phyloP scores from a whole-genome alignment of 306 rosid species.

The Amphicarpaea edgeworthii region DNA sequence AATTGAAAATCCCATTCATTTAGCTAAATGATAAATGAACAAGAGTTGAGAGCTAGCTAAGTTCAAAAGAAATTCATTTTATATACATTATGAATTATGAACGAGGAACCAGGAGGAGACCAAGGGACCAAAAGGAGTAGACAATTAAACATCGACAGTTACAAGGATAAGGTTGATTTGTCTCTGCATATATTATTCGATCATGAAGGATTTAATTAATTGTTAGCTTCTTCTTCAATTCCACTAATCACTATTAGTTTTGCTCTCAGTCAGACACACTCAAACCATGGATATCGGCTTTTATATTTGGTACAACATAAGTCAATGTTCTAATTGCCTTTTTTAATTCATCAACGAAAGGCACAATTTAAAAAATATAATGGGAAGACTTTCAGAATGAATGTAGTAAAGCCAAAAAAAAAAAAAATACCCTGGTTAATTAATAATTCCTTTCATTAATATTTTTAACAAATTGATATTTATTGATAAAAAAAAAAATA shows the following conservation, averaged over 20 bases:
- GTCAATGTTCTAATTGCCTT: background rate
- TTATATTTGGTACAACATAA: constrained; percentile 5
- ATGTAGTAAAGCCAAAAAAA: background rate
- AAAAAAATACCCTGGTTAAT: no score
- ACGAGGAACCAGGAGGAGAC: constrained; percentile 7
- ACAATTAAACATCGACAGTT: constrained; percentile 20
- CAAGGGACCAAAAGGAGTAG: constrained; percentile 28
- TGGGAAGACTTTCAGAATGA: background rate
- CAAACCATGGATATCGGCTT: constrained; percentile 18
- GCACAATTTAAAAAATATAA: background rate
- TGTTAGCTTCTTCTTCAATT: constrained; percentile 10
- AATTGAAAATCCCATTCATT: background rate
- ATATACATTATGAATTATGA: constrained; percentile 2
- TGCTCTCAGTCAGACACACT: background rate
- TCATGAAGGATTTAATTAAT: no score
- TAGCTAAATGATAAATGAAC: background rate
- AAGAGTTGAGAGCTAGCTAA: background rate
- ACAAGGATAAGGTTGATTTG: background rate
- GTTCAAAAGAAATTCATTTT: background rate
- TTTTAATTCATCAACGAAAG: background rate
- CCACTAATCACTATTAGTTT: background rate
- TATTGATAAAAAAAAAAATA: no score
- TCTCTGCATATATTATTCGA: background rate
- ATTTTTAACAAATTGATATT: no score
- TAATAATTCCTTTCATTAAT: no score